Percentiles rank a stretch among this genome's conserved stretches.
Conservation (phyloP, 352 stramenopile species). For the Phytophthora quininea region DNA sequence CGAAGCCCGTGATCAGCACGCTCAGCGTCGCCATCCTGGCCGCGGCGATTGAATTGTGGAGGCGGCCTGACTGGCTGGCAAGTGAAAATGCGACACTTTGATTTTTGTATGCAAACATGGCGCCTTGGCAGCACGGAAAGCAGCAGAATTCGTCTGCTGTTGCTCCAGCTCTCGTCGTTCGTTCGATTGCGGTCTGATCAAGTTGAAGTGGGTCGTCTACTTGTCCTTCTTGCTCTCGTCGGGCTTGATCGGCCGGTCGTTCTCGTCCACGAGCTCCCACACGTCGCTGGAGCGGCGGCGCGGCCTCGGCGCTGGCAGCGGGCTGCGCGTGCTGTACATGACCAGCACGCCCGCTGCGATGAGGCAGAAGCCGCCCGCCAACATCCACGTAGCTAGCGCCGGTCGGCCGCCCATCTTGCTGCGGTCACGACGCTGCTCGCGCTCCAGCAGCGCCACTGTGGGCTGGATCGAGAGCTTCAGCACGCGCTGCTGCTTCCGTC, state of each 20-base stretch:
- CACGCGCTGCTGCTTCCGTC: constrained; percentile 29
- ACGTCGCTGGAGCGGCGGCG: constrained; percentile 39
- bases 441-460: constrained; percentile 43
- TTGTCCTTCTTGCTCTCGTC: constrained; percentile 32
- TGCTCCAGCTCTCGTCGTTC: too few species aligned
- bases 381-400: constrained; percentile 41
- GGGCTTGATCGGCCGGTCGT: constrained; percentile 36
- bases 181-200: constrained; percentile 21
- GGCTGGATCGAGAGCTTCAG: constrained; percentile 58
- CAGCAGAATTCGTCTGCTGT: too few species aligned
- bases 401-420: constrained; percentile 1
- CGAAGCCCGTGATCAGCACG: constrained; percentile 78
- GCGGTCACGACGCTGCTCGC: constrained; percentile 29
- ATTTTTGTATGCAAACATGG: too few species aligned
- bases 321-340: constrained; percentile 53
- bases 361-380: constrained; percentile 53
- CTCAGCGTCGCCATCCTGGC: constrained; percentile 65
- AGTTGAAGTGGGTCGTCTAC: constrained; percentile 23
- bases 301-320: constrained; percentile 26
- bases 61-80: constrained; percentile 28
- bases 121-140: too few species aligned
- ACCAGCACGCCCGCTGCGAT: constrained; percentile 54
- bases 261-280: constrained; percentile 61
- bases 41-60: constrained; percentile 20
- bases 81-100: not conserved